Conservation (phyloP, 148 eudicot species). For the Vaccinium darrowii region DNA sequence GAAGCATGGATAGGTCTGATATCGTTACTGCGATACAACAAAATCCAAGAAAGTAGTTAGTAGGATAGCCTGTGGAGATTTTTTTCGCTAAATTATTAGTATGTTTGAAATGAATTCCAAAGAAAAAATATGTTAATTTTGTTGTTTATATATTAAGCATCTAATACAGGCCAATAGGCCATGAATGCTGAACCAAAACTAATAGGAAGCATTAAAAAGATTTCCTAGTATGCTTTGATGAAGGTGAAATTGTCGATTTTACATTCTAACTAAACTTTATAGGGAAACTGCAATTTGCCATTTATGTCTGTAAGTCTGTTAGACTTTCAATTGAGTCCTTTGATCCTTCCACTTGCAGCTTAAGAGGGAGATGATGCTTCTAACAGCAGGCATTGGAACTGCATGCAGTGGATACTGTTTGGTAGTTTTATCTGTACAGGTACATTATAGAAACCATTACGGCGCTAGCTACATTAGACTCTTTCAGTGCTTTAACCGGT, state of each 20-base stretch:
- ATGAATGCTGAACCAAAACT: not conserved
- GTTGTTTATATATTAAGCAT: not conserved
- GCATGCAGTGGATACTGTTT: conserved; percentile 89
- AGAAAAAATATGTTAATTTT: not conserved
- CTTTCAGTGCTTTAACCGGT: not conserved
- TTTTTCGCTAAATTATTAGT: not conserved
- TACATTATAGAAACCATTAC: conserved; percentile 15
- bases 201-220: not conserved
- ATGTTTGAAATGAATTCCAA: not conserved
- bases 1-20: not conserved
- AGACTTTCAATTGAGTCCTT: not conserved
- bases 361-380: conserved; percentile 76
- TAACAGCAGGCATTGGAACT: conserved; percentile 81
- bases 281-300: not conserved
- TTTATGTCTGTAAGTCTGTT: not conserved
- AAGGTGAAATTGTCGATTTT: not conserved
- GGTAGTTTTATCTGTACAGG: conserved; percentile 71
- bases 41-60: not conserved
- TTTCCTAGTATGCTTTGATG: not conserved
- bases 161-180: not conserved
- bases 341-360: conserved; percentile 54
- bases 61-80: not conserved
- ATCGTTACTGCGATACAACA: not conserved
- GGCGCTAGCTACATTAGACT: not conserved
- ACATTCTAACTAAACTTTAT: not conserved